phyloP scores from a whole-genome alignment of 2,329 filamentous ascomycete genomes.

The Periglandula ipomoeae region DNA sequence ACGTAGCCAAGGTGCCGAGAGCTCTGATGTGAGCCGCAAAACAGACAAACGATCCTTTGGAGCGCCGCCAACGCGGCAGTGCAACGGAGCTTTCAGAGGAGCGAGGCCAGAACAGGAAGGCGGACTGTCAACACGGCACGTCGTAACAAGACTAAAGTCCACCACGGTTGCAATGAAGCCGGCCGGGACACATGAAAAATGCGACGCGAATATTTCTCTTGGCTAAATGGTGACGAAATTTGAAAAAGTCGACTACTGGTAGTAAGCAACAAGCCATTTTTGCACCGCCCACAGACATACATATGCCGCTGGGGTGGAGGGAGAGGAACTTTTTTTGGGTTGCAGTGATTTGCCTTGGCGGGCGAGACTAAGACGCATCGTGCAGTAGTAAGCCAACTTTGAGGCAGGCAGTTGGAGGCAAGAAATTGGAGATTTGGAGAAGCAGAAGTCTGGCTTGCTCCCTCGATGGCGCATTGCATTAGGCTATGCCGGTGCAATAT shows the following conservation, averaged over 20 bases:
- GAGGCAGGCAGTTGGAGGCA: neutral
- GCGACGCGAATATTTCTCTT: neutral
- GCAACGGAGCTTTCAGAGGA: neutral
- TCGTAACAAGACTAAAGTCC: neutral
- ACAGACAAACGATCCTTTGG: neutral
- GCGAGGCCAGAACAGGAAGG: neutral
- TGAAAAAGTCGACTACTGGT: neutral
- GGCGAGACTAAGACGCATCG: neutral
- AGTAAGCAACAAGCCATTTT: neutral
- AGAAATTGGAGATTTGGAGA: neutral
- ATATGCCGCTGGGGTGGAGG: no score
- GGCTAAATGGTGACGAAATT: neutral
- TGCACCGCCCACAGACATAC: neutral
- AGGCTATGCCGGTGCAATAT: neutral
- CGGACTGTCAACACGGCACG: slow-evolving; percentile 9
- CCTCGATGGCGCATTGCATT: neutral
- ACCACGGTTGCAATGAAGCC: neutral
- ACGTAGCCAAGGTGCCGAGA: neutral
- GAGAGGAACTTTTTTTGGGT: neutral
- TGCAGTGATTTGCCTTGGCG: neutral
- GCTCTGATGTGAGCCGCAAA: neutral
- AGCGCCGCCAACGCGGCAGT: neutral
- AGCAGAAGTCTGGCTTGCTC: neutral
- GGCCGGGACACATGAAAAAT: neutral
- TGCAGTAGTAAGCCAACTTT: neutral